Conservation (phyloP, 108 stramenopile species). For the Nitzschia inconspicua region DNA sequence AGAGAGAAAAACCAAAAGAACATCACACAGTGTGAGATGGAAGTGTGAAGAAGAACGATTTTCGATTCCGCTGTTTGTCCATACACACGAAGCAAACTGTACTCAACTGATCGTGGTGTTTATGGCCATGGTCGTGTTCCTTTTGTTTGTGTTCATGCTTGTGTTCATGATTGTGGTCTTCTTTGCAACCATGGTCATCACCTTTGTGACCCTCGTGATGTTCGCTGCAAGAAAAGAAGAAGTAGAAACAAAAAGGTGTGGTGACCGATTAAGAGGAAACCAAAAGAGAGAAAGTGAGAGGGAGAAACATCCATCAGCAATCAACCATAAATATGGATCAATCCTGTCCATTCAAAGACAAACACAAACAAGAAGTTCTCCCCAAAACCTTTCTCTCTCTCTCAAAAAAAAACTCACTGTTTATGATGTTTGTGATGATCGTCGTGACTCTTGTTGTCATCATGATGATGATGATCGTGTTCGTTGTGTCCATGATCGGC, state of each 20-base stretch:
- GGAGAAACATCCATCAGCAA: too few species aligned
- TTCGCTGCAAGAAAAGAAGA: neutral
- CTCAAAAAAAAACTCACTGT: constrained; percentile 1
- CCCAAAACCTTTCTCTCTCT: constrained; percentile 3
- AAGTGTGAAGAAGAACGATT: neutral
- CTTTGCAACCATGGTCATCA: constrained; percentile 34
- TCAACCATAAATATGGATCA: neutral
- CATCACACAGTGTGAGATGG: neutral
- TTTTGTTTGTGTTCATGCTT: constrained; percentile 20
- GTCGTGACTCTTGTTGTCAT: constrained; percentile 6
- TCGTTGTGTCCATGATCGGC: constrained; percentile 25
- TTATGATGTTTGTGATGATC: neutral
- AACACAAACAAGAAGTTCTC: neutral
- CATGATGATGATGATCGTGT: constrained; percentile 26
- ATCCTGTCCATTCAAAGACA: neutral
- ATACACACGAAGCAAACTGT: neutral
- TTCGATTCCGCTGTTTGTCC: neutral
- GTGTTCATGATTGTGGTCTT: constrained; percentile 25
- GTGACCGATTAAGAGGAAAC: too few species aligned
- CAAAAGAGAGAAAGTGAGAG: too few species aligned
- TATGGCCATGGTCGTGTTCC: constrained; percentile 16
- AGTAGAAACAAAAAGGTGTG: too few species aligned
- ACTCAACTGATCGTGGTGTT: neutral
- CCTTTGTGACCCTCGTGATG: constrained; percentile 13
- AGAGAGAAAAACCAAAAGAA: neutral